Conservation (phyloP, 23 red algal genomes). For the Pyropia yezoensis region DNA sequence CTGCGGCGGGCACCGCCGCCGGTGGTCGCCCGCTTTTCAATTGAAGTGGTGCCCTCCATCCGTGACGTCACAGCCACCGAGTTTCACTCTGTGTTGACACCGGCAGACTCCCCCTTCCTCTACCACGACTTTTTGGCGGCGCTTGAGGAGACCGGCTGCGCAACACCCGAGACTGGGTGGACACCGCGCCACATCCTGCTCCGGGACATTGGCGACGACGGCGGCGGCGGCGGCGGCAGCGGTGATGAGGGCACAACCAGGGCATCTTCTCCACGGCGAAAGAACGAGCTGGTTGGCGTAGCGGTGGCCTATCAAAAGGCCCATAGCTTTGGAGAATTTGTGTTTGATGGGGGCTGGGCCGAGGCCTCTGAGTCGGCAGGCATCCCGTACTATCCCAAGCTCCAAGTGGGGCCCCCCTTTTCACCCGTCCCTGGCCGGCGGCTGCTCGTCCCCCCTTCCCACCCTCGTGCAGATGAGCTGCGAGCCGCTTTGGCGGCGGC, state of each 20-base stretch:
- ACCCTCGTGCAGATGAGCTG: background rate
- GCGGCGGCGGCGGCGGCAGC: background rate
- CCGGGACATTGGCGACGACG: conserved; percentile 1
- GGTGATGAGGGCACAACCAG: background rate
- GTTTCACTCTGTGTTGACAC: conserved; percentile 8
- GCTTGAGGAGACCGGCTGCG: conserved; percentile 67
- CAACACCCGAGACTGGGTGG: conserved; percentile 35
- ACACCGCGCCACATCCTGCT: conserved; percentile 51
- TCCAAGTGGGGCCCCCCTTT: conserved; percentile 70
- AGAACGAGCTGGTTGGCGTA: conserved; percentile 29
- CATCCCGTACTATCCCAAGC: conserved; percentile 81
- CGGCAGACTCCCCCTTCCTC: conserved; percentile 39
- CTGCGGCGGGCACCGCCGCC: no score
- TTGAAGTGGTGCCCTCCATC: background rate
- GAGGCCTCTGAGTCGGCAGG: conserved; percentile 38
- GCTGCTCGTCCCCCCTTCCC: conserved; percentile 34
- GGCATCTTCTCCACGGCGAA: background rate
- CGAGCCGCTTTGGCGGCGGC: conserved; percentile 16
- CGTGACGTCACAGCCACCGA: background rate
- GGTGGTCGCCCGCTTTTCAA: no score
- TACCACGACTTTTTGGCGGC: conserved; percentile 56
- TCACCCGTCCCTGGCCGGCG: conserved; percentile 68
- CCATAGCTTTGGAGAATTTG: conserved; percentile 81
- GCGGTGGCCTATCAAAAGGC: conserved; percentile 63
- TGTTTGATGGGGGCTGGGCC: conserved; percentile 80